A percentile compares a stretch with the other conserved stretches of the same genome.
phyloP scores from a whole-genome alignment of 2,329 filamentous ascomycete genomes.

The Simplicillium aogashimaense region DNA sequence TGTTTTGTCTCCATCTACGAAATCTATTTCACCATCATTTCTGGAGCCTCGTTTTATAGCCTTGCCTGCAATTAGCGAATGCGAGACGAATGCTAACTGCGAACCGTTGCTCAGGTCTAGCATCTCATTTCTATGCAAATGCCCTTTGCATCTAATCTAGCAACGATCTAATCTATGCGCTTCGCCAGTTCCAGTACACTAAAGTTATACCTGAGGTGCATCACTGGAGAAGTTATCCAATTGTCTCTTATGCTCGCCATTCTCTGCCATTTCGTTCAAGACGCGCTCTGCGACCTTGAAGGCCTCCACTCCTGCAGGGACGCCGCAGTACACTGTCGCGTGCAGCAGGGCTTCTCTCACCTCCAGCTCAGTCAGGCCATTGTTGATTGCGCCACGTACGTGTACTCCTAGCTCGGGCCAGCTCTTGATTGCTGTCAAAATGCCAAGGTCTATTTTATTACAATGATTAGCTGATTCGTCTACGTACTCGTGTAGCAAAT shows the following conservation, averaged over 20 bases:
- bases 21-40: too few species aligned
- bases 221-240: constrained; percentile 1
- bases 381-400: constrained; percentile 49
- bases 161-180: too few species aligned
- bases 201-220: not conserved
- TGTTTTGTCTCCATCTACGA: too few species aligned
- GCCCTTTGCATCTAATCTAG: too few species aligned
- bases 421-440: constrained; percentile 51
- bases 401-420: constrained; percentile 50
- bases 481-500: not conserved
- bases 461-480: not conserved
- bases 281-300: constrained; percentile 15
- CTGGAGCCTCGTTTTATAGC: too few species aligned
- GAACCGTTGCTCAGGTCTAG: too few species aligned
- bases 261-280: constrained; percentile 15
- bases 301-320: constrained; percentile 28
- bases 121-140: too few species aligned
- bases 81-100: too few species aligned
- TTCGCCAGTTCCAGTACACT: too few species aligned
- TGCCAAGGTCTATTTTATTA: constrained; percentile 37
- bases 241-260: constrained; percentile 14
- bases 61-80: too few species aligned
- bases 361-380: constrained; percentile 47
- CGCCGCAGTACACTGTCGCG: constrained; percentile 28
- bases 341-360: constrained; percentile 42